Base-by-base conservation (phyloP, 352 stramenopile species). In the Phytophthora cryptogea region DNA sequence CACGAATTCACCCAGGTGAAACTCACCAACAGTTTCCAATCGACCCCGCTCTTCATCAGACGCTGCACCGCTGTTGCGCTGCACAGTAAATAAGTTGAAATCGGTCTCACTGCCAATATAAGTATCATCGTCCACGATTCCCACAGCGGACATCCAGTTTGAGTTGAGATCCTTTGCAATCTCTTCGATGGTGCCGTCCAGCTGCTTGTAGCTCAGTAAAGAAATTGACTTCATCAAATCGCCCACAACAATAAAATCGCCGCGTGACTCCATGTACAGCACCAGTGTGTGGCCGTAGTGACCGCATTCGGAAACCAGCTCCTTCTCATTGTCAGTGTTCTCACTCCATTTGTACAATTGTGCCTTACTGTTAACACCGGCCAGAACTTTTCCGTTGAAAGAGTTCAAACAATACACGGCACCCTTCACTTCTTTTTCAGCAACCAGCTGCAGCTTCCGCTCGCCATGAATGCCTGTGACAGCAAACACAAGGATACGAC, bases 141-240 rank as follows among this genome's bases (percentile, higher is more conserved):
- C 89, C 16, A 98, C 78, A 14, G 93, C 90, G 9, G 94, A 98
- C 68, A 97, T 98, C 91, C 95, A 98, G 68, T 98, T 98, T 7
- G 91, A 90, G 68, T 98, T 98, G 60, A 98, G 90, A 67, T 99
- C 96, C 57, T 97, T 88, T 3, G 95, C 95, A 57, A 98, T 90
- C 68, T 99, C 94, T 74, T 98, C 94, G n/a, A 99, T 91, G 20
- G 70, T 92, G 2, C 86, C 86, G 49, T 94, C 89, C 26, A 92
- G 61, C 40, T 94, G 86, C 69, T 97, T 97, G 81, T 98, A 98
- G 63, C 94, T 94, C 27, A 99, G 67, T 20, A 99, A 65, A 27
- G 91, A 97, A 48, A 99, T 96, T 2, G 93, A 98, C 60, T 98
- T 97, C 96, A 99, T 98, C 40, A 99, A 66, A 61, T 99, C 96